These are phyloP conservation scores for Cajanus cajan DNA, from an alignment of 306 rosid genomes.

Conservation along the genomic window DNA sequence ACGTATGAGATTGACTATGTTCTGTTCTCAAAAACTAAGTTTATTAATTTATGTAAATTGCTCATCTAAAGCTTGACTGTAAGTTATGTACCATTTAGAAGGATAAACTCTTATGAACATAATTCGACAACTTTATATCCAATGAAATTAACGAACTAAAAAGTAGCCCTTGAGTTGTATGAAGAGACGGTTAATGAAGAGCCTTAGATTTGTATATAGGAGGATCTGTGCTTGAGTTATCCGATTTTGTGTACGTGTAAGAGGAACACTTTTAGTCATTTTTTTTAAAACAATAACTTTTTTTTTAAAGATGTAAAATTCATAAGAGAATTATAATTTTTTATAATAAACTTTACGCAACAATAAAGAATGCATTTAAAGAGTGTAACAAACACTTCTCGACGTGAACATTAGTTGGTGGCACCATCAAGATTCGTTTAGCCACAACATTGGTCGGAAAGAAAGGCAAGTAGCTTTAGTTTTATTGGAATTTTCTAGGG, in stretches of 20 bases:
- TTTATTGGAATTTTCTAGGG: neutral
- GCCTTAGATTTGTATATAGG: neutral
- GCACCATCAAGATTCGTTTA: conserved; percentile 15
- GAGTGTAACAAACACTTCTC: neutral
- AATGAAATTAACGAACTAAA: neutral
- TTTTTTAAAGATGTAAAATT: no score
- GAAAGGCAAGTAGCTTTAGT: neutral
- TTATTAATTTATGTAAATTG: no score
- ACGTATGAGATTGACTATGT: no score
- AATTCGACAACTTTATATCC: neutral
- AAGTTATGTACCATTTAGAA: no score
- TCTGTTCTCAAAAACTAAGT: no score
- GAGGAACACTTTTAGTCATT: no score
- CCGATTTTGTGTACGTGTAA: neutral
- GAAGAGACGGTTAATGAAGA: neutral
- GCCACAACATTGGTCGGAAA: neutral
- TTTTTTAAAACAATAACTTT: no score
- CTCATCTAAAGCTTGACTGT: no score
- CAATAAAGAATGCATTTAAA: no score
- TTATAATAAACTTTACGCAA: no score
- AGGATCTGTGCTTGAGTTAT: neutral
- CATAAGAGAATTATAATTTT: no score
- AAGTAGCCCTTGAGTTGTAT: neutral
- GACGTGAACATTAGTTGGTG: neutral
- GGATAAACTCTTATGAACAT: neutral